phyloP scores from a whole-genome alignment of 2,329 filamentous ascomycete genomes.

The Botrytis elliptica region DNA sequence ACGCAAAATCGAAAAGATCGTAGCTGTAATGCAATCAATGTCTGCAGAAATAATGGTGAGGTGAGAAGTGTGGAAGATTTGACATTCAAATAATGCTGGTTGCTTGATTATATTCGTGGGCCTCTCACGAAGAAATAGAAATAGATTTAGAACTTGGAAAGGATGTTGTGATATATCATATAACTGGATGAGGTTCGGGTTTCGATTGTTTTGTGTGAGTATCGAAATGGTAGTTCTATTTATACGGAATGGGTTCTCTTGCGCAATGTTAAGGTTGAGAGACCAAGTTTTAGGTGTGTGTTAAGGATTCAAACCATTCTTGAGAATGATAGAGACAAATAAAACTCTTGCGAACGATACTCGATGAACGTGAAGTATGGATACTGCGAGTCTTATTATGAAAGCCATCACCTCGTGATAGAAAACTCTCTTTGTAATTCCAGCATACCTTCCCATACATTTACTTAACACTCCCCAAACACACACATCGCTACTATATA shows the following conservation, averaged over 20 bases:
- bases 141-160: neutral
- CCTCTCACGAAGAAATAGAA: neutral
- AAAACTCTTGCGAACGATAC: neutral
- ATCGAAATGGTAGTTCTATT: neutral
- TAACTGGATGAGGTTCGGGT: no score
- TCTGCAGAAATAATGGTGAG: neutral
- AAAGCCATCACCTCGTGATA: neutral
- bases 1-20: neutral
- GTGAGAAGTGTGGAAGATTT: neutral
- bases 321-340: neutral
- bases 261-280: neutral
- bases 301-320: neutral
- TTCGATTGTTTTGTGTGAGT: neutral
- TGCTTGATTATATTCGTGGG: fast-evolving
- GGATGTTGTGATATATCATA: no score
- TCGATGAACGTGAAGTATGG: neutral
- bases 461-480: neutral
- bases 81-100: neutral
- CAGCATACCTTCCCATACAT: no score
- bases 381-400: neutral
- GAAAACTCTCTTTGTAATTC: no score
- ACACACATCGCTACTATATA: neutral
- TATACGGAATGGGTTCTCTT: no score
- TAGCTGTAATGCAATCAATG: neutral
- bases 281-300: neutral